Percentiles rank a stretch among this genome's conserved stretches.
Evolutionary conservation across 164 flowering plant species (phyloP).

Genomic region (Macadamia integrifolia): DNA sequence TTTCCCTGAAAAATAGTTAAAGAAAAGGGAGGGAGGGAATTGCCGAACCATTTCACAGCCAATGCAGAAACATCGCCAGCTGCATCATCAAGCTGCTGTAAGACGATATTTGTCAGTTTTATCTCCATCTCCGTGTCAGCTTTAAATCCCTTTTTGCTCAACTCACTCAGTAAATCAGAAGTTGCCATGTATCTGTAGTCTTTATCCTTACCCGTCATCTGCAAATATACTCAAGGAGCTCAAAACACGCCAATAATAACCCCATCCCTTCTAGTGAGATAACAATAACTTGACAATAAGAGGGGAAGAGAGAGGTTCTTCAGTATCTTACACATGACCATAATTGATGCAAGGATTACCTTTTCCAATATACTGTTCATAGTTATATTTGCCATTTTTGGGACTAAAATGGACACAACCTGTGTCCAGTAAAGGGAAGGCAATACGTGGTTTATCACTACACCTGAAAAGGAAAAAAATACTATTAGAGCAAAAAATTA

Average conservation of each 20-base stretch:
- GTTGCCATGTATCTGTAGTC: constrained; percentile 99
- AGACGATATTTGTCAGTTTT: constrained; percentile 59
- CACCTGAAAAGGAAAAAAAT: background rate
- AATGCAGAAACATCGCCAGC: constrained; percentile 98
- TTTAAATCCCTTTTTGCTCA: constrained; percentile 79
- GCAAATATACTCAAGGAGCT: constrained; percentile 15
- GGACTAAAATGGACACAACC: background rate
- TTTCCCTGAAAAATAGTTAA: background rate
- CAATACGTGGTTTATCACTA: background rate
- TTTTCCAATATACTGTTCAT: constrained; percentile 14
- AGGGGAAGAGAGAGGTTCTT: background rate
- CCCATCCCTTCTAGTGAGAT: background rate
- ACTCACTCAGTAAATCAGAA: constrained; percentile 85
- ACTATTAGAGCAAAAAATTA: background rate
- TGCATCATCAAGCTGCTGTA: constrained; percentile 95
- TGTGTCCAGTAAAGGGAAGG: background rate
- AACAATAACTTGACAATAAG: too few relatives aligned
- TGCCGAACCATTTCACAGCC: constrained; percentile 88
- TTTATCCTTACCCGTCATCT: constrained; percentile 99
- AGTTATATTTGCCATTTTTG: constrained; percentile 11
- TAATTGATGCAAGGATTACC: background rate
- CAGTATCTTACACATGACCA: background rate
- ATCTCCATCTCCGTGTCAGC: constrained; percentile 77
- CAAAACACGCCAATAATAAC: background rate
- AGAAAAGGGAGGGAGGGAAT: background rate